Evolutionary conservation across 169 alveolate species (phyloP).

Genomic region (Cryptosporidium canis): DNA sequence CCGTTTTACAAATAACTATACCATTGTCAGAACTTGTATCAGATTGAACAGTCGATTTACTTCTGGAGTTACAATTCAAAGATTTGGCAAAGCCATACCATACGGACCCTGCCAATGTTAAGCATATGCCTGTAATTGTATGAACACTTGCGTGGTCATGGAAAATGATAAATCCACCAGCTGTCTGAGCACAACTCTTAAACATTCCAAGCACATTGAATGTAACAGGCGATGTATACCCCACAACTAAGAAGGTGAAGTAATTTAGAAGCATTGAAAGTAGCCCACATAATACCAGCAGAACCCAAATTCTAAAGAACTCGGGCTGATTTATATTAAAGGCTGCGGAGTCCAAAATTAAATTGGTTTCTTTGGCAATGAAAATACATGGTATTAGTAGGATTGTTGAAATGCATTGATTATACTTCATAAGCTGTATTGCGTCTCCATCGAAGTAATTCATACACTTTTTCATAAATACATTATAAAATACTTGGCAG

Average conservation of each 20-base stretch:
- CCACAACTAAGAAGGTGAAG: slow-evolving; percentile 59
- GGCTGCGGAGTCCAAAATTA: slow-evolving; percentile 23
- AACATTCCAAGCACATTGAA: slow-evolving; percentile 77
- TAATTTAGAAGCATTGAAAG: slow-evolving; percentile 55
- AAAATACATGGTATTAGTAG: slow-evolving; percentile 73
- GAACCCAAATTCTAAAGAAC: slow-evolving; percentile 55
- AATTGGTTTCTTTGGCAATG: slow-evolving; percentile 38
- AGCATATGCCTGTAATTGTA: slow-evolving; percentile 71
- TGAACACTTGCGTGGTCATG: slow-evolving; percentile 71
- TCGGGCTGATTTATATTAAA: slow-evolving; percentile 22
- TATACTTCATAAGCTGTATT: slow-evolving; percentile 37
- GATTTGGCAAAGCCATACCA: slow-evolving; percentile 71
- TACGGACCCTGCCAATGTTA: slow-evolving; percentile 74
- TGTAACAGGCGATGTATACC: slow-evolving; percentile 73
- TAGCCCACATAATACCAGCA: slow-evolving; percentile 45
- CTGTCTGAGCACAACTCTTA: slow-evolving; percentile 77
- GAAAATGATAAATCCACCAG: slow-evolving; percentile 75
- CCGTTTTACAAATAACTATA: not conserved
- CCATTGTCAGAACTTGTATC: not conserved
- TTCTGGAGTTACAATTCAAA: slow-evolving; percentile 23
- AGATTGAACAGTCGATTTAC: not conserved
- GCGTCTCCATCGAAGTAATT: slow-evolving; percentile 50
- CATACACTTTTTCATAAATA: slow-evolving; percentile 74
- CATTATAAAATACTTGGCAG: slow-evolving; percentile 78
- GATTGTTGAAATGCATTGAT: slow-evolving; percentile 60